These are phyloP conservation scores for Solanum chiquidenum DNA, from an alignment of 257 asterid species.

Conservation along the genomic window DNA sequence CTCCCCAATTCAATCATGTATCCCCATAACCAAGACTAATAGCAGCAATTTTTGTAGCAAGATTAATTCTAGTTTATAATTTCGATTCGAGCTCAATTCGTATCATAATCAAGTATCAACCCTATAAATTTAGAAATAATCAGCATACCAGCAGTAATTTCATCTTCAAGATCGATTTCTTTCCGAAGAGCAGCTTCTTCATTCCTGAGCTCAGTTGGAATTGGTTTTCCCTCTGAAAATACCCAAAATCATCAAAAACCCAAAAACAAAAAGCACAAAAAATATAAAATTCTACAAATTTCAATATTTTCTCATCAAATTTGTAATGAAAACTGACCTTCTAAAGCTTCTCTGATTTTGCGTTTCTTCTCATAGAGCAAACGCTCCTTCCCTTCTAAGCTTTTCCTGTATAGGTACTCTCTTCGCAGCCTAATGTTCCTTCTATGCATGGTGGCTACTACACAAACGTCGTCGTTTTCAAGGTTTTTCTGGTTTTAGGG, in stretches of 20 bases:
- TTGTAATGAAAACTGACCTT: constrained; percentile 28
- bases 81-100: neutral
- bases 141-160: constrained; percentile 56
- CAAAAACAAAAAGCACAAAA: neutral
- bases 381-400: constrained; percentile 85
- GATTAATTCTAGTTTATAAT: neutral
- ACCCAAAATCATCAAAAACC: neutral
- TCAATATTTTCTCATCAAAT: neutral
- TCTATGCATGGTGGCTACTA: constrained; percentile 46
- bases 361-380: constrained; percentile 82
- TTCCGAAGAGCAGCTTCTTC: constrained; percentile 89
- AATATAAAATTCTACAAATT: neutral
- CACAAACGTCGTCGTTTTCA: neutral
- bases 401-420: constrained; percentile 80
- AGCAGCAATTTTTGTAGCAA: neutral
- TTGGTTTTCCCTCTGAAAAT: constrained; percentile 79
- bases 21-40: neutral
- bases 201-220: constrained; percentile 93
- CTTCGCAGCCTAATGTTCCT: constrained; percentile 71
- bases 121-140: neutral
- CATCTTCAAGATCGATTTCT: constrained; percentile 93
- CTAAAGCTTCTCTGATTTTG: constrained; percentile 67
- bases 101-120: neutral
- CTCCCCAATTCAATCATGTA: neutral
- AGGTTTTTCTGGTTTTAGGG: neutral